Percentiles rank a stretch among this genome's conserved stretches.
phyloP scores from a whole-genome alignment of 768 basidiomycete genomes.

The Cyathus striatus region DNA sequence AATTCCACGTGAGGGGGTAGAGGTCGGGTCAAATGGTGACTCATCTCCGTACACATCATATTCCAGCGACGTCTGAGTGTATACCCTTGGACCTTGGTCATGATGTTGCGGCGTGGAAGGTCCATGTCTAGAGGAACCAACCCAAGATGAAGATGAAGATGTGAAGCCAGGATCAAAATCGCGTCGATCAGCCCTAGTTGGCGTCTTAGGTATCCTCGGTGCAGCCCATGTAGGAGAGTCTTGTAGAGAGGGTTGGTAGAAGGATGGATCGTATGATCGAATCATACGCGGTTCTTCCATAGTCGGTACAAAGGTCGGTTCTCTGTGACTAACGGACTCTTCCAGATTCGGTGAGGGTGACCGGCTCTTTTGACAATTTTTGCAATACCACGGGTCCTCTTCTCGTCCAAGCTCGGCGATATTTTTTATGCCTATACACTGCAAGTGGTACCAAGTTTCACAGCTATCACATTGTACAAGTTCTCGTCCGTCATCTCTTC shows the following conservation, averaged over 20 bases:
- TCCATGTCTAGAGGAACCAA: slow-evolving; percentile 44
- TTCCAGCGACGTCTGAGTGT: slow-evolving; percentile 32
- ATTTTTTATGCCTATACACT: slow-evolving; percentile 69
- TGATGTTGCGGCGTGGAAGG: slow-evolving; percentile 51
- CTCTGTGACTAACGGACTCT: slow-evolving; percentile 24
- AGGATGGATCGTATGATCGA: slow-evolving; percentile 47
- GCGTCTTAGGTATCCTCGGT: slow-evolving; percentile 43
- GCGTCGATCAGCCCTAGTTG: slow-evolving; percentile 23
- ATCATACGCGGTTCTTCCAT: slow-evolving; percentile 42
- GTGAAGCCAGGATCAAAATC: slow-evolving; percentile 20
- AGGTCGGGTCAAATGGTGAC: slow-evolving; percentile 69
- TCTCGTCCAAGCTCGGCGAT: slow-evolving; percentile 65
- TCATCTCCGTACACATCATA: slow-evolving; percentile 47
- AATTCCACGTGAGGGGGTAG: slow-evolving; percentile 78
- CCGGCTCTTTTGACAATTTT: slow-evolving; percentile 43
- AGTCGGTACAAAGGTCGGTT: slow-evolving; percentile 69
- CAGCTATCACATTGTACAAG: slow-evolving; percentile 83
- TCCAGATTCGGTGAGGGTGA: slow-evolving; percentile 35
- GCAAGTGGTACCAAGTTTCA: slow-evolving; percentile 76
- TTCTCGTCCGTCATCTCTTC: slow-evolving; percentile 64
- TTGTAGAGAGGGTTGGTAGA: slow-evolving; percentile 52
- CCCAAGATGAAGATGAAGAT: slow-evolving; percentile 39
- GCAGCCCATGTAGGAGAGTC: slow-evolving; percentile 57
- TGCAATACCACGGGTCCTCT: slow-evolving; percentile 79
- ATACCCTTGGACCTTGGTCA: slow-evolving; percentile 31